A percentile compares a stretch with the other conserved stretches of the same genome.
Evolutionary conservation across 1,139 yeast species (phyloP).

Genomic region (Wickerhamiella infanticola): DNA sequence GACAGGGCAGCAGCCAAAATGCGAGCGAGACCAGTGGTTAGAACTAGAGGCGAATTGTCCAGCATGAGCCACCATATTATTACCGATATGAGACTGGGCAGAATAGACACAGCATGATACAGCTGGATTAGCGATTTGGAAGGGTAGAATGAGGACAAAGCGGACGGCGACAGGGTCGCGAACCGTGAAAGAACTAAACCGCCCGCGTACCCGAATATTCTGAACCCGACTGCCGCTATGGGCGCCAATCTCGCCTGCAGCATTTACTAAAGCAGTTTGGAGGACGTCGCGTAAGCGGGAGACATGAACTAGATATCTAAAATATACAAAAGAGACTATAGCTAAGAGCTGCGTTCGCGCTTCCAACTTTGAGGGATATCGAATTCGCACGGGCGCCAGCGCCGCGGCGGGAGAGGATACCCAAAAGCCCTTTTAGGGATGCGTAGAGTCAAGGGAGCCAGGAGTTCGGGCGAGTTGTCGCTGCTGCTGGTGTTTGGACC

Average conservation of each 20-base stretch:
- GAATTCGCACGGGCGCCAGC: constrained; percentile 2
- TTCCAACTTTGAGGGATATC: constrained; percentile 5
- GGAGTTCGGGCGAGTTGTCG: neutral
- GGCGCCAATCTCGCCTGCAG: constrained; percentile 8
- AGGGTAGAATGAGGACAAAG: constrained; percentile 10
- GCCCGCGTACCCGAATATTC: constrained; percentile 3
- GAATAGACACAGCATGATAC: constrained; percentile 9
- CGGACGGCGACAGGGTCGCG: constrained; percentile 6
- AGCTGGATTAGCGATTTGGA: constrained; percentile 11
- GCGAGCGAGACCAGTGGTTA: constrained; percentile 1
- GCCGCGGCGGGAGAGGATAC: neutral
- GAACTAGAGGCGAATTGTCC: constrained; percentile 1
- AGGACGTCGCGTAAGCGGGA: neutral
- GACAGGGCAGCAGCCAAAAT: constrained; percentile 2
- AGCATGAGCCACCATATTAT: constrained; percentile 8
- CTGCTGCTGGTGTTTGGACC: neutral
- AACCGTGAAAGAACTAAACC: constrained; percentile 4
- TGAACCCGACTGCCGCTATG: constrained; percentile 2
- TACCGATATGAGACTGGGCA: constrained; percentile 8
- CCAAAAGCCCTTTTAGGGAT: constrained; percentile 3
- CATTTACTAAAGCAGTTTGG: neutral
- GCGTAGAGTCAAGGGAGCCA: neutral
- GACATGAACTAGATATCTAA: neutral
- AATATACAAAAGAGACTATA: no score
- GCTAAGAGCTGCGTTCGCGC: neutral